Evolutionary conservation across 2,329 filamentous ascomycete genomes (phyloP).

Genomic region (Colletotrichum tofieldiae): DNA sequence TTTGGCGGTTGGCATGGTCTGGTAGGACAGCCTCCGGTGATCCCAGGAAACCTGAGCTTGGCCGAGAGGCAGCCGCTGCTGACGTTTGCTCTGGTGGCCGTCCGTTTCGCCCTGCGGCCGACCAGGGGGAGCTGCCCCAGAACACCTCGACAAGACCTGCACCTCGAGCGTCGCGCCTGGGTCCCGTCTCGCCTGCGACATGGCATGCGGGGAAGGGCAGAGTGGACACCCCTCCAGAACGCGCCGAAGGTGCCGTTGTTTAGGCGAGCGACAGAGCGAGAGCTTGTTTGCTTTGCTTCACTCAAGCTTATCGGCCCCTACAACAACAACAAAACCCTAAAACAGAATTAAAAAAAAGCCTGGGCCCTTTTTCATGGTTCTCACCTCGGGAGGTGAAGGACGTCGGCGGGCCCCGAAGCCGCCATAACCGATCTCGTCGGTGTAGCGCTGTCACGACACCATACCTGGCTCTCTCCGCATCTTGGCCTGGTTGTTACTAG

Average conservation of each 20-base stretch:
- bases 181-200: constrained; percentile 5
- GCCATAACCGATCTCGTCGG: constrained; percentile 7
- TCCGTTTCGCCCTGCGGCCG: constrained; percentile 9
- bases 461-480: constrained; percentile 5
- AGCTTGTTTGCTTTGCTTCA: neutral
- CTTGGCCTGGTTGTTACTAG: constrained; percentile 6
- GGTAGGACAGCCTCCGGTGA: neutral
- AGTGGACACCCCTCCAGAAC: constrained; percentile 12
- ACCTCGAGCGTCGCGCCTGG: constrained; percentile 8
- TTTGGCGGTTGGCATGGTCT: neutral
- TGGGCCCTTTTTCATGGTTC: neutral
- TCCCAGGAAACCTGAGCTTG: neutral
- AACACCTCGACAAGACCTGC: constrained; percentile 5
- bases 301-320: neutral
- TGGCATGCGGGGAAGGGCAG: constrained; percentile 13
- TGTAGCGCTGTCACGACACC: constrained; percentile 18
- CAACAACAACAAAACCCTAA: neutral
- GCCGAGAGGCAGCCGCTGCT: constrained; percentile 2
- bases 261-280: constrained; percentile 28
- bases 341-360: neutral
- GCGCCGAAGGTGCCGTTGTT: constrained; percentile 15
- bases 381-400: neutral
- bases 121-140: neutral
- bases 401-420: neutral
- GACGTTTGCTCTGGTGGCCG: neutral